These are phyloP conservation scores for Irpex sp. DNA, from an alignment of 1,284 basidiomycete genomes.

Conservation along the genomic window DNA sequence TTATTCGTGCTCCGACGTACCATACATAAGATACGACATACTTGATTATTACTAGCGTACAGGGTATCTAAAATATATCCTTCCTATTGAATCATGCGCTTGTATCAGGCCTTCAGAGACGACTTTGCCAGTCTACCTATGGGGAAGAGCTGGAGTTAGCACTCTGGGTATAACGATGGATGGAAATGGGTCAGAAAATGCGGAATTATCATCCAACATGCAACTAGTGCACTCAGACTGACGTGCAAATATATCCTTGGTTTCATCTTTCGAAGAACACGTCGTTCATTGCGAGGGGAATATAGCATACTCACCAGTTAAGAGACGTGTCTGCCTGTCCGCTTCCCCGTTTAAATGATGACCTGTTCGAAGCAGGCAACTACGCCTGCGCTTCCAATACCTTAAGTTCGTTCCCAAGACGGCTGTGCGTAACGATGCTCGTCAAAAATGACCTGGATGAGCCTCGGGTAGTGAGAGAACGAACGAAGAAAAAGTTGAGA, in stretches of 20 bases:
- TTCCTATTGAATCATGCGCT: not conserved
- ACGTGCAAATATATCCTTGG: slow-evolving; percentile 46
- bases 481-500: too few relatives aligned
- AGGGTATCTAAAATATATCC: not conserved
- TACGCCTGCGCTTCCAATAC: too few relatives aligned
- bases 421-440: too few relatives aligned
- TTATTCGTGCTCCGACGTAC: not conserved
- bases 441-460: too few relatives aligned
- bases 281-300: too few relatives aligned
- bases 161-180: not conserved
- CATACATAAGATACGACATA: slow-evolving; percentile 9
- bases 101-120: not conserved
- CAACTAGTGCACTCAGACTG: slow-evolving; percentile 38
- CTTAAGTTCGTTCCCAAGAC: too few relatives aligned
- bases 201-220: slow-evolving; percentile 27
- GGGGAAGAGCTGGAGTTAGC: not conserved
- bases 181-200: slow-evolving; percentile 16
- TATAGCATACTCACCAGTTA: not conserved
- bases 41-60: slow-evolving; percentile 1
- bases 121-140: not conserved
- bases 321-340: not conserved
- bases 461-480: too few relatives aligned
- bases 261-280: slow-evolving; percentile 29
- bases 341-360: not conserved
- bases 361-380: not conserved